Percentiles rank a stretch among this genome's conserved stretches.
phyloP scores from a whole-genome alignment of 2,329 filamentous ascomycete species.

The Juglanconis oblonga region DNA sequence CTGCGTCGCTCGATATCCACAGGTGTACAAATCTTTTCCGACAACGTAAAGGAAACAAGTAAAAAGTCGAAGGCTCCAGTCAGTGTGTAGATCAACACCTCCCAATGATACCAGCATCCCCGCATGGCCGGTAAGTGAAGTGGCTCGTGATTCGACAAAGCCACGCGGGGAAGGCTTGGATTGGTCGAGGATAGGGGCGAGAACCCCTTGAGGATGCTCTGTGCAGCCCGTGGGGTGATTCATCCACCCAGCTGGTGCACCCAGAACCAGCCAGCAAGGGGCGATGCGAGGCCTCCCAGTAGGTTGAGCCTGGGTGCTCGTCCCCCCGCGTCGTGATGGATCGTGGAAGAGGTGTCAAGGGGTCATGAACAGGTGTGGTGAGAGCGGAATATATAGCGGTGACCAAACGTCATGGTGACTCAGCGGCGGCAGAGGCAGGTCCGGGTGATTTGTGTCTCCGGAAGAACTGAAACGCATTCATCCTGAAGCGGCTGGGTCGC shows the following conservation, averaged over 20 bases:
- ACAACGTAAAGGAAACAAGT: neutral
- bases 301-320: too few species aligned
- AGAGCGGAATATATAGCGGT: neutral
- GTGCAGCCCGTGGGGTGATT: too few species aligned
- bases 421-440: constrained; percentile 29
- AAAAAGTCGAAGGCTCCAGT: neutral
- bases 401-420: constrained; percentile 5
- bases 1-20: neutral
- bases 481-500: constrained; percentile 60
- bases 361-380: neutral
- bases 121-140: neutral
- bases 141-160: too few species aligned
- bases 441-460: constrained; percentile 48
- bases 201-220: too few species aligned
- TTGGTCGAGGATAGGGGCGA: too few species aligned
- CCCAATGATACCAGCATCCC: neutral
- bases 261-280: too few species aligned
- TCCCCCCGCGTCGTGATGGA: neutral
- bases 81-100: neutral
- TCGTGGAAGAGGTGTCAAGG: neutral
- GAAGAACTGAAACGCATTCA: constrained; percentile 59
- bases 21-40: neutral
- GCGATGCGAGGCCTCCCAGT: too few species aligned
- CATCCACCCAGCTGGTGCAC: too few species aligned
- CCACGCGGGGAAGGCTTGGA: too few species aligned